phyloP scores from a whole-genome alignment of 441 rosid genomes.

The Gossypium schwendimanii region DNA sequence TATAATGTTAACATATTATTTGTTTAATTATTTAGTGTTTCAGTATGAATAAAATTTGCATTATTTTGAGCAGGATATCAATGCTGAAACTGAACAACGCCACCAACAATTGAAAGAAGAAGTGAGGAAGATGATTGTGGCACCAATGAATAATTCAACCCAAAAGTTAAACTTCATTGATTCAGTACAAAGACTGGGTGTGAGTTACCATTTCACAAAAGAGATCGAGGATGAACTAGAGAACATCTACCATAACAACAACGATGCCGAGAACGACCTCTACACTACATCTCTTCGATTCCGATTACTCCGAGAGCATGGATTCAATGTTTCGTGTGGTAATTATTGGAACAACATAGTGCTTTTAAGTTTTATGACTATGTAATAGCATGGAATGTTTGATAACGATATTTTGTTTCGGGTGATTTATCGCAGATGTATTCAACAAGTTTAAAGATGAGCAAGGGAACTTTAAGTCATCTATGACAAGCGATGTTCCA shows the following conservation, averaged over 20 bases:
- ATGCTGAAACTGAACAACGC: neutral
- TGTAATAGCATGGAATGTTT: neutral
- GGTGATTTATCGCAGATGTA: neutral
- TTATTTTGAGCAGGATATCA: neutral
- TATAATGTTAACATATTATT: no score
- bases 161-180: slow-evolving; percentile 1
- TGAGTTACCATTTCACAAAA: slow-evolving; percentile 6
- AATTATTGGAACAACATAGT: neutral
- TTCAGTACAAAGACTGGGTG: slow-evolving; percentile 7
- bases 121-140: neutral
- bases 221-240: neutral
- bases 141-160: neutral
- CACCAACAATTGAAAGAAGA: neutral
- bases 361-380: neutral
- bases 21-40: neutral
- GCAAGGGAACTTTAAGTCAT: neutral
- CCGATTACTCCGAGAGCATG: no score
- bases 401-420: neutral
- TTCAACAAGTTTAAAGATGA: slow-evolving; percentile 10
- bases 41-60: neutral
- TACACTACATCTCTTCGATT: no score
- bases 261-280: no score
- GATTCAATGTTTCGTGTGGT: no score
- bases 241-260: no score
- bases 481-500: neutral